Evolutionary conservation across 352 stramenopile genomes (phyloP), one percentile per base, ranked within the genome.

Genomic region (Globisporangium perplexum): DNA sequence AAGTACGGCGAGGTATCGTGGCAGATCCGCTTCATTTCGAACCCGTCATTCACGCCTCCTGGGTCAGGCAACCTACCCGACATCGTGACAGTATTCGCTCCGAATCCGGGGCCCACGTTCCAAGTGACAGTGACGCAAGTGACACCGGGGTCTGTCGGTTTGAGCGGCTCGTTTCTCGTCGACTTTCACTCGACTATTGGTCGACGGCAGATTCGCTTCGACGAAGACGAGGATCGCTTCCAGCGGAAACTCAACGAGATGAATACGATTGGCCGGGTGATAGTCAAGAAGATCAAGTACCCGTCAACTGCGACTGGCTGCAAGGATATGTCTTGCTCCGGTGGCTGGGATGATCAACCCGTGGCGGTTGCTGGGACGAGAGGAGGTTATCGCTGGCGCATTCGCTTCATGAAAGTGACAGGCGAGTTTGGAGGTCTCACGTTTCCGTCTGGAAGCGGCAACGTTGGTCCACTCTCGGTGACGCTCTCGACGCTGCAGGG

Each of bases 1-100:
- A 97, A 98, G 60, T 98, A 98, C 58, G 96, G 95, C 4, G 86
- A 94, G 43, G 88, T 97, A 49, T 90, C 97, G 53, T 99, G 93
- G 91, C 67, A 71, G 18, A 71, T 98, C 10, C 94, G 72, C 2
- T 99, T 98, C 60, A 97, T 96, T 17, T 79, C 92, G 22, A 99
- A 98, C 59, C 77, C 83, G 17, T 69, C 62, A 7, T 81, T 86
- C 43, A 96, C 77, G 24, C 95, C 95, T 15, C 86, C 92, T 12
- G 95, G 96, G 5, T 83, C 95, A 24, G 95, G 93, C 12, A 83
- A 98, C 67, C 62, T 98, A 36, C 57, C 74, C 3, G 49, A 71
- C 33, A 82, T 98, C 44, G 63, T 59, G 18, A 65, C 68, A 18
- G 66, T 60, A 7, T 86, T 83, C 58, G 44, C 36, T 3, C 53